A percentile compares a stretch with the other conserved stretches of the same genome.
These are phyloP conservation scores for Fusarium caatingaense DNA, from an alignment of 2,329 filamentous ascomycete species.

Conservation along the genomic window DNA sequence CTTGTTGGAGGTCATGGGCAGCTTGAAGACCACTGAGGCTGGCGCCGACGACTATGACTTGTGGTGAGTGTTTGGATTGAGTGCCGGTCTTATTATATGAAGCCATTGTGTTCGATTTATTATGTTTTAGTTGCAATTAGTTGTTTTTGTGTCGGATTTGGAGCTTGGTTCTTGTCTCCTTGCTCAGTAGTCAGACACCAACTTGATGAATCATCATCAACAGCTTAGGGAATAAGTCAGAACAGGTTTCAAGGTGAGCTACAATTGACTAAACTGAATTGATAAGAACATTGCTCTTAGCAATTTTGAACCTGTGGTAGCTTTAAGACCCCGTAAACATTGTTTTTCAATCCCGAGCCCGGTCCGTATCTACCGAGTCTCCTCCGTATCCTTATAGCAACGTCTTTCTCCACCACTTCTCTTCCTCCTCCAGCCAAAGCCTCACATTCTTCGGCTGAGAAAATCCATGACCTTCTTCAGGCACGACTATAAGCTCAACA, in stretches of 20 bases:
- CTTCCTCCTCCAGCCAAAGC: slow-evolving; percentile 57
- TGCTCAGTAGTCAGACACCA: background rate
- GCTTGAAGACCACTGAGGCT: background rate
- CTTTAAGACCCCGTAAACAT: background rate
- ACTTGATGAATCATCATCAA: background rate
- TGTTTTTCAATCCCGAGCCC: background rate
- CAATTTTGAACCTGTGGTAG: background rate
- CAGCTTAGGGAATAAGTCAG: background rate
- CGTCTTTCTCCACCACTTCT: slow-evolving; percentile 60
- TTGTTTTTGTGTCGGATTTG: background rate
- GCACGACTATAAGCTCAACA: slow-evolving; percentile 60
- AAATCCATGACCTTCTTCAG: slow-evolving; percentile 65
- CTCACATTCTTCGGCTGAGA: slow-evolving; percentile 54
- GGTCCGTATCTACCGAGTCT: background rate
- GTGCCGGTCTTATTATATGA: accelerated
- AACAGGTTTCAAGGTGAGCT: background rate
- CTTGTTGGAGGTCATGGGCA: background rate
- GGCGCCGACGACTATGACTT: background rate
- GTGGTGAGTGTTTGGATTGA: background rate
- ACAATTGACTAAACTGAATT: background rate
- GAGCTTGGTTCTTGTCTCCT: background rate
- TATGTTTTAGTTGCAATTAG: background rate
- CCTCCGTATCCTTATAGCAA: slow-evolving; percentile 44
- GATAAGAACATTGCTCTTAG: background rate
- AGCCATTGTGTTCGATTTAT: background rate